phyloP scores from a whole-genome alignment of 2,329 filamentous ascomycete genomes.

The Neofusicoccum sp. region DNA sequence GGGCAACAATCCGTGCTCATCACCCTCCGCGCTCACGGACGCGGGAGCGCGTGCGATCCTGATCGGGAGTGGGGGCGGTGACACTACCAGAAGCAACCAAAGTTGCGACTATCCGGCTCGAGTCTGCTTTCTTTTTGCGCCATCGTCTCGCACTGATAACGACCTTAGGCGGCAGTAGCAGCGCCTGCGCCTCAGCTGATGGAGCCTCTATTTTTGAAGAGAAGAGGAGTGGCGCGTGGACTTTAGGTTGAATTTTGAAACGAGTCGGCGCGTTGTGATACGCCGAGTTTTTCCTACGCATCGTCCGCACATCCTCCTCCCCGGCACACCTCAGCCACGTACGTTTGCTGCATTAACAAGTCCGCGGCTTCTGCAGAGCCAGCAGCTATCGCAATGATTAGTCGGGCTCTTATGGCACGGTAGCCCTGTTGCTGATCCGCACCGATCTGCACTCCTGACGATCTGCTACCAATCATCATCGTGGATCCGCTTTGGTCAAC shows the following conservation, averaged over 20 bases:
- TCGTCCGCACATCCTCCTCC: background rate
- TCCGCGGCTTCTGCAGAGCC: background rate
- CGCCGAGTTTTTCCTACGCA: background rate
- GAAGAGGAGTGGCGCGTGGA: background rate
- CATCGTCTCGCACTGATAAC: too few relatives aligned
- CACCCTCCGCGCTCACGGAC: too few relatives aligned
- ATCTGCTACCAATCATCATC: background rate
- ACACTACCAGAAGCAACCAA: too few relatives aligned
- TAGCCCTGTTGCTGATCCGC: background rate
- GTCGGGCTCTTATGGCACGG: too few relatives aligned
- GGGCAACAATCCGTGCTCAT: too few relatives aligned
- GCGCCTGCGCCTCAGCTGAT: background rate
- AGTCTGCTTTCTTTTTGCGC: too few relatives aligned
- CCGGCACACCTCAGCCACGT: background rate
- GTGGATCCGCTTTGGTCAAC: background rate
- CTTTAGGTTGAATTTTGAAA: background rate
- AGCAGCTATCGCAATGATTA: background rate
- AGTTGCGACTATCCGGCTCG: too few relatives aligned
- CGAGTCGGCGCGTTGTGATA: background rate
- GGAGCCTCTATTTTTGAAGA: background rate
- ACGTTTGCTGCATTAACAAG: background rate
- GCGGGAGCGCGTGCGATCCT: too few relatives aligned
- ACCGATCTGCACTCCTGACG: background rate
- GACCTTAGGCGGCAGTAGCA: too few relatives aligned
- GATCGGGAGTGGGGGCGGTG: too few relatives aligned